Evolutionary conservation across 768 basidiomycete genomes (phyloP).

Genomic region (Epithele typhae): DNA sequence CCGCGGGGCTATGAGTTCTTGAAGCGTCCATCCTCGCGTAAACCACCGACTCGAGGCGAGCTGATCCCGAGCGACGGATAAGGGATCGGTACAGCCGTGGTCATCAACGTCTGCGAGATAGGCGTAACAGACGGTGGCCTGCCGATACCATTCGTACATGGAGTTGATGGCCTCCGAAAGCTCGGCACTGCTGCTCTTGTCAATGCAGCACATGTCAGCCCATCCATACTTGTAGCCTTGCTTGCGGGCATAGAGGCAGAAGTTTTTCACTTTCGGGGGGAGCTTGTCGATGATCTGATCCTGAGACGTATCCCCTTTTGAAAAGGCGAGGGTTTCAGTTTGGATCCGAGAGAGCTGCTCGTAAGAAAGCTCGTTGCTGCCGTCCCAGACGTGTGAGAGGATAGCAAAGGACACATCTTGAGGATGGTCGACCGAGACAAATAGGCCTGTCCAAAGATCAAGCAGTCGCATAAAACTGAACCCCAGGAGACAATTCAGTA

Average conservation of each 20-base stretch:
- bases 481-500: too few relatives aligned
- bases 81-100: too few relatives aligned
- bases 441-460: not conserved
- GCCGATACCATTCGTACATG: conserved; percentile 5
- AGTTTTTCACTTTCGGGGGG: not conserved
- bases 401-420: not conserved
- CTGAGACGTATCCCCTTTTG: not conserved
- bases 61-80: not conserved
- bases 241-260: not conserved
- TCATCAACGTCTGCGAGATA: conserved; percentile 1
- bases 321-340: not conserved
- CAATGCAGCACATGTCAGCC: conserved; percentile 4
- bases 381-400: conserved; percentile 1
- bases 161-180: conserved; percentile 5
- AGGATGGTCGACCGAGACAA: not conserved
- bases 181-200: conserved; percentile 6
- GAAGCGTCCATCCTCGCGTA: not conserved
- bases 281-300: not conserved
- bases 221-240: not conserved
- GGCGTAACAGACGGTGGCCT: not conserved
- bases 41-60: not conserved
- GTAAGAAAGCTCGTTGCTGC: not conserved
- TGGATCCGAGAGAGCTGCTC: not conserved
- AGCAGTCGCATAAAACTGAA: not conserved
- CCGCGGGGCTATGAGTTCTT: not conserved